Conservation (phyloP, 164 flowering plant genomes). For the Macadamia integrifolia region DNA sequence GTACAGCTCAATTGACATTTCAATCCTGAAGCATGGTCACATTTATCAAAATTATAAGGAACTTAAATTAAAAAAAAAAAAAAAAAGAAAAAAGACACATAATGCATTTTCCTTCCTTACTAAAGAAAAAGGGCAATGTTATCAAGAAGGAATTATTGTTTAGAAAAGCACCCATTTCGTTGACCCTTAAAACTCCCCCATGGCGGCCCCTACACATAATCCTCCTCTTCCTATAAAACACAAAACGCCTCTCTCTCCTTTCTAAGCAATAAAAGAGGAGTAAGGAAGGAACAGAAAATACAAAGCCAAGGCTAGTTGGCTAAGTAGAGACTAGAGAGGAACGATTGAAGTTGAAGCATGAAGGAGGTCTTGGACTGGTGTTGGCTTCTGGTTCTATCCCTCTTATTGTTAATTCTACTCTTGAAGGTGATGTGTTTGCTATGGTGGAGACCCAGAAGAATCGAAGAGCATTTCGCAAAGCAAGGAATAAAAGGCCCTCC, state of each 20-base stretch:
- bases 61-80: too few relatives aligned
- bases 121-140: slow-evolving; percentile 16
- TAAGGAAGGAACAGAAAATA: background rate
- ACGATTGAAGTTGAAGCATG: background rate
- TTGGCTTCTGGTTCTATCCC: slow-evolving; percentile 21
- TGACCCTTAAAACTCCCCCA: slow-evolving; percentile 50
- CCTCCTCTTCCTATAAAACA: background rate
- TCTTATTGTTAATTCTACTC: slow-evolving; percentile 19
- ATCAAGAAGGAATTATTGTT: slow-evolving; percentile 11
- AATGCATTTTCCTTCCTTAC: too few relatives aligned
- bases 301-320: too few relatives aligned
- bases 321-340: slow-evolving; percentile 8
- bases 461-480: slow-evolving; percentile 67
- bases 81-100: too few relatives aligned
- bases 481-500: slow-evolving; percentile 97
- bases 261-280: slow-evolving; percentile 3
- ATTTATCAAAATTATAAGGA: too few relatives aligned
- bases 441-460: slow-evolving; percentile 88
- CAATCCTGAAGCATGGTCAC: too few relatives aligned
- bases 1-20: too few relatives aligned
- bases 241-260: background rate
- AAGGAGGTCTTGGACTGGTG: slow-evolving; percentile 15
- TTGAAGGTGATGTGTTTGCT: slow-evolving; percentile 37
- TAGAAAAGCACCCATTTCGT: slow-evolving; percentile 25
- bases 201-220: slow-evolving; percentile 70